These are phyloP conservation scores for Pseudoperonospora humuli DNA, from an alignment of 352 stramenopile species.

Conservation along the genomic window DNA sequence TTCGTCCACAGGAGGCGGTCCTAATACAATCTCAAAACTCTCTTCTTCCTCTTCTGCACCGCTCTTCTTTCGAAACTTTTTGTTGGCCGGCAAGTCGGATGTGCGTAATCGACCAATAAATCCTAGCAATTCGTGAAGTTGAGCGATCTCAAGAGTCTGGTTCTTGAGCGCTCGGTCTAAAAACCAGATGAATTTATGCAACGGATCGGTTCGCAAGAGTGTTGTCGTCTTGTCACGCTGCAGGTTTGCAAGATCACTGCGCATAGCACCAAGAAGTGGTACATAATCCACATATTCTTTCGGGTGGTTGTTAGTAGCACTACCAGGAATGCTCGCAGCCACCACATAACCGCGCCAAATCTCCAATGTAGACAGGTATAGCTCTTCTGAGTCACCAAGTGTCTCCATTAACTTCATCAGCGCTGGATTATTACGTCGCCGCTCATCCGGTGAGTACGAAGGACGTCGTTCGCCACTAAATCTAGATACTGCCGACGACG, in stretches of 20 bases:
- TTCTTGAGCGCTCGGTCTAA: conserved; percentile 75
- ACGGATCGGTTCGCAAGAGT: conserved; percentile 57
- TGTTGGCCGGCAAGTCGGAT: conserved; percentile 62
- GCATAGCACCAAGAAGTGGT: conserved; percentile 71
- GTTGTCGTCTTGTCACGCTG: conserved; percentile 73
- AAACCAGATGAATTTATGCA: conserved; percentile 89
- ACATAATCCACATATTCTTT: conserved; percentile 85
- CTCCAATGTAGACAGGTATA: conserved; percentile 73
- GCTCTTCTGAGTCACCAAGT: conserved; percentile 73
- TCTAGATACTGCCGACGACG: conserved; percentile 16
- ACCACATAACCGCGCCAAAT: conserved; percentile 75
- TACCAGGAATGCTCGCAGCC: conserved; percentile 57
- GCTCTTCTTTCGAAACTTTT: conserved; percentile 70
- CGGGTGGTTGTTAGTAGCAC: conserved; percentile 34
- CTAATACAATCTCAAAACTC: conserved; percentile 72
- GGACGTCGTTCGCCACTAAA: conserved; percentile 25
- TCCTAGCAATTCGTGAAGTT: conserved; percentile 63
- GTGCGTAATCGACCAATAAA: conserved; percentile 64
- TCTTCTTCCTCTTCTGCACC: conserved; percentile 68
- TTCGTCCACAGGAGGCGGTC: conserved; percentile 61
- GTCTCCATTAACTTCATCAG: conserved; percentile 66
- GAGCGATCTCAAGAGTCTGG: conserved; percentile 50
- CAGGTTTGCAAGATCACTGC: conserved; percentile 68
- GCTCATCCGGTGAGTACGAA: conserved; percentile 47
- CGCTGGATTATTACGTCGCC: conserved; percentile 54